phyloP scores from a whole-genome alignment of 192 early-diverging fungal species.

The Backusella psychrophila region DNA sequence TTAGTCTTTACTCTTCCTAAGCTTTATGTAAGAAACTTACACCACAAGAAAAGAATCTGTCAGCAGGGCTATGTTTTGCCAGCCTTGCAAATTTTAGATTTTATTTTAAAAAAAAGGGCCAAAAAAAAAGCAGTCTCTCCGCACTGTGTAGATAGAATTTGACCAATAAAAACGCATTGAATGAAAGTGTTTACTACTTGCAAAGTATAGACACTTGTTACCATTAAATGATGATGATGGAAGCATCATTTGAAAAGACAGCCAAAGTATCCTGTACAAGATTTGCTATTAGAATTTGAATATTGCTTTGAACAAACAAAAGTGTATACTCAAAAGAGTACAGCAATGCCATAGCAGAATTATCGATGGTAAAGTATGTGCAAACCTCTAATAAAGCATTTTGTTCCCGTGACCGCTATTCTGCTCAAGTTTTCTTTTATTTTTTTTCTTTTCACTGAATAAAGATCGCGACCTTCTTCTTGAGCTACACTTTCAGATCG shows the following conservation, averaged over 20 bases:
- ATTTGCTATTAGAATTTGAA: too few relatives aligned
- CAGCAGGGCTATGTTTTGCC: constrained; percentile 1
- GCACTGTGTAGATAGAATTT: neutral
- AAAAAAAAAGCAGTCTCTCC: constrained; percentile 6
- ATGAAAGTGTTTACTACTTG: neutral
- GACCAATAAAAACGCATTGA: neutral
- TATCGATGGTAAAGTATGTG: neutral
- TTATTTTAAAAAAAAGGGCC: neutral
- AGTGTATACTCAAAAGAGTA: too few relatives aligned
- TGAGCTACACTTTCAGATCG: neutral
- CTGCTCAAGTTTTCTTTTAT: neutral
- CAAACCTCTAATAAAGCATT: neutral
- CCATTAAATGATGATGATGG: too few relatives aligned
- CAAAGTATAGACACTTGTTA: too few relatives aligned
- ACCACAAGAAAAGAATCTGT: neutral
- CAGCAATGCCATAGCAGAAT: too few relatives aligned
- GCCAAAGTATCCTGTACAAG: too few relatives aligned
- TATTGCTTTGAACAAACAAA: too few relatives aligned
- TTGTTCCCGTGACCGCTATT: neutral
- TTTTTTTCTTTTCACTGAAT: neutral
- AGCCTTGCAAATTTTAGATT: neutral
- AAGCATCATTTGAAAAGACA: too few relatives aligned
- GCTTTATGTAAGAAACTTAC: neutral
- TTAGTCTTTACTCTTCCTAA: neutral
- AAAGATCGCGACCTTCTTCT: constrained; percentile 2